Percentiles rank a stretch among this genome's conserved stretches.
phyloP scores from a whole-genome alignment of 768 basidiomycete genomes.

The Mycena venus region DNA sequence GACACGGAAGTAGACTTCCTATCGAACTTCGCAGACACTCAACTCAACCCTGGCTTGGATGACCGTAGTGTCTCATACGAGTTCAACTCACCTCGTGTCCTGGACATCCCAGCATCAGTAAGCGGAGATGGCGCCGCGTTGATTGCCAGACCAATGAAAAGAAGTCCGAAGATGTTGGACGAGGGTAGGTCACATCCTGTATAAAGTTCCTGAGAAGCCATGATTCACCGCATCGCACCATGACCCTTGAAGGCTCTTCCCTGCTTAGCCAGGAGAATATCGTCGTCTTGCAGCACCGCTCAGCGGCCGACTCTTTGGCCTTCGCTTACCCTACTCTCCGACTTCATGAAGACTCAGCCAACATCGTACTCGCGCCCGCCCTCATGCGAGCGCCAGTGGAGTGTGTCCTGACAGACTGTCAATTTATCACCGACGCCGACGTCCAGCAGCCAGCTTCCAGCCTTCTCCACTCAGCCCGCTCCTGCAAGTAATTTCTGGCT shows the following conservation, averaged over 20 bases:
- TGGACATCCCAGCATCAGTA: too few species aligned
- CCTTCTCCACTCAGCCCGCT: slow-evolving; percentile 35
- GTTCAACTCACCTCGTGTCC: too few species aligned
- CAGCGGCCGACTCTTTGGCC: slow-evolving; percentile 57
- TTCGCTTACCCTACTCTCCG: slow-evolving; percentile 56
- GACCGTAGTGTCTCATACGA: too few species aligned
- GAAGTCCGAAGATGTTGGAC: too few species aligned
- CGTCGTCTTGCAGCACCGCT: slow-evolving; percentile 53
- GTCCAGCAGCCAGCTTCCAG: slow-evolving; percentile 43
- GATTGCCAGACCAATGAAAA: too few species aligned
- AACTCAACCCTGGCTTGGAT: too few species aligned
- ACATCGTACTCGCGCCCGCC: slow-evolving; percentile 67
- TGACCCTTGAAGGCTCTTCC: slow-evolving; percentile 19
- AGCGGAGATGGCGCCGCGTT: too few species aligned
- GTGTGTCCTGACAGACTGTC: slow-evolving; percentile 50
- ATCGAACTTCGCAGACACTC: too few species aligned
- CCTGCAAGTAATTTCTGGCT: slow-evolving; percentile 58
- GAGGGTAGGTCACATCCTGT: too few species aligned
- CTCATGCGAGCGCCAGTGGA: slow-evolving; percentile 55
- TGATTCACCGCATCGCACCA: too few species aligned
- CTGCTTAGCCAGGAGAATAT: slow-evolving; percentile 14
- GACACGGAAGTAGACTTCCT: too few species aligned
- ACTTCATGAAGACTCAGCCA: slow-evolving; percentile 61
- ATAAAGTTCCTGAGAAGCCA: too few species aligned
- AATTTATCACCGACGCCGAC: slow-evolving; percentile 51